Base-by-base conservation (phyloP, 352 stramenopile species). In the Globisporangium radiosum region DNA sequence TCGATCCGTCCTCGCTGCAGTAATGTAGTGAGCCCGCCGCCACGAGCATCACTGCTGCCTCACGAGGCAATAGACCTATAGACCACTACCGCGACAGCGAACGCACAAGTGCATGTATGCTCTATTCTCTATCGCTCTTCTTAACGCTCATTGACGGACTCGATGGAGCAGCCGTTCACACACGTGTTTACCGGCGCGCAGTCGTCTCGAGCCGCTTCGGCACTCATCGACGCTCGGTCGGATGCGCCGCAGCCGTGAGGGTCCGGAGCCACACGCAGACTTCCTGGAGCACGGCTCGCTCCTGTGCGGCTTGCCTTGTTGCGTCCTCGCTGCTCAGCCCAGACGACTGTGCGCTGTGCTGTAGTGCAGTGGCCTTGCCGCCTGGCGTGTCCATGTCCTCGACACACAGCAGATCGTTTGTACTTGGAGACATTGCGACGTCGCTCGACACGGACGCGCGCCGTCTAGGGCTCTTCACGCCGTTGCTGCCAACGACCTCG, bases 201-300 rank as follows among this genome's bases (percentile, higher is more conserved):
- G 25, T 33, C 25, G 25, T 33, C 25, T 33, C 25, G 25, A 33
- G 25, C 25, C 25, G 25, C 25, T 33, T 33, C 25, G 25, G 25
- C 25, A 33, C 25, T 33, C 25, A 33, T 33, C 25, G 25, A 33
- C 25, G 25, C 25, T 33, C 25, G 25, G 1, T 33, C 40, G 59
- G 38, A 37, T 50, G 17, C 43, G 43, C 54, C 33, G 62, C 9
- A 7, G 66, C 54, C 55, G 69, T 69, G 44, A 88, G 59, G 62
- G 86, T 87, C 15, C 78, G 72, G 45, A 93, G 71, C 81, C 81
- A 90, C 10, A 88, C 79, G 54, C 75, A 90, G 53, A 91, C 77
- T 56, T 93, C 84, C 57, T 93, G 81, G 19, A 93, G 73, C 49
- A 93, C 81, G 0, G 78, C 84, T 37, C 81, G 78, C 60, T 93